Base-by-base conservation (phyloP, 139 green algal genomes). In the Coccomyxa sp. region DNA sequence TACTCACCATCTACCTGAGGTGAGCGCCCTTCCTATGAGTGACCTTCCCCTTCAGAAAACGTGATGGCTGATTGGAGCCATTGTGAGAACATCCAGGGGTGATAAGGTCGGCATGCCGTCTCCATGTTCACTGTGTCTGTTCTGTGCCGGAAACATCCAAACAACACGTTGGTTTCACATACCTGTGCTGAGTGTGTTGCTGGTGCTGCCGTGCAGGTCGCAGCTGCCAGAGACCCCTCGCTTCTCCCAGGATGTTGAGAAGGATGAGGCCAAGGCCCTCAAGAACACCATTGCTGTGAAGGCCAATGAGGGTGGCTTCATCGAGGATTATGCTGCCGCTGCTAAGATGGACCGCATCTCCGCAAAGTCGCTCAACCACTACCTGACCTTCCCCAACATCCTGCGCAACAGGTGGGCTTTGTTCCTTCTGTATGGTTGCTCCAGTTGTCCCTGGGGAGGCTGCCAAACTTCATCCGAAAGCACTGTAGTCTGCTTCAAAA, bases 1-100 rank as follows among this genome's bases (percentile, higher is more conserved):
- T 82, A 1, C 31, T 85, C 59, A 91, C 88, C 66, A 89, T 90
- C 67, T 91, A 90, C 68, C 88, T 86, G 59, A 81, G 88, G 67
- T 83, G 77, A 28, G 23, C 32, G 27, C 77, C 63, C 9, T 71
- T 3, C 38, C 38, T 7, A 7, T 51, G 7, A 51, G 38, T 51
- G 38, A 51, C 7, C 38, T 51, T 51, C 7, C 7, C 38, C 38
- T 51, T 7, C 38, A 51, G 7, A 51, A 11, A 51, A 51, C 38
- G 3, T 51, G 38, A 51, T 7, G 7, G 38, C 38, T 51, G 7
- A 3, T 3, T 7, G 7, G 38, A 51, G 38, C 7, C 38, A 3
- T 51, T 51, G 3, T 51, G 38, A 7, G 38, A 51, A 51, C 7
- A 51, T 51, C 3, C 38, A 51, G 38, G 38, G 38, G 38, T 51